phyloP scores from a whole-genome alignment of 1,284 basidiomycete species.

The Malassezia furfur region DNA sequence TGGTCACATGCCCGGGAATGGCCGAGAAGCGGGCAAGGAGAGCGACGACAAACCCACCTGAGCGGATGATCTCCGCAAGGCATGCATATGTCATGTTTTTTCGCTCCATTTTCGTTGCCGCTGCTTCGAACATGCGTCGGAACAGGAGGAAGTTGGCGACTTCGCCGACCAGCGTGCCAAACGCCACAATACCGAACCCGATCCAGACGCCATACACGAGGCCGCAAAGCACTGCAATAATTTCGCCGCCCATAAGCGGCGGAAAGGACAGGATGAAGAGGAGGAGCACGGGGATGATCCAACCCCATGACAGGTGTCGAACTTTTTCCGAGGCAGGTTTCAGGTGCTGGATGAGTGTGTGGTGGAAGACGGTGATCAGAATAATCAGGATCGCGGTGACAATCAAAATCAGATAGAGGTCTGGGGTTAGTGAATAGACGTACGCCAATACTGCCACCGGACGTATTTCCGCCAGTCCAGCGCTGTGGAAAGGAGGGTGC shows the following conservation, averaged over 20 bases:
- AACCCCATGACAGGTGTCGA: conserved; percentile 57
- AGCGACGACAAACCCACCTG: conserved; percentile 60
- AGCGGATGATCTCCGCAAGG: conserved; percentile 64
- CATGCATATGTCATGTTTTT: conserved; percentile 66
- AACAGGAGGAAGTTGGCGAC: conserved; percentile 52
- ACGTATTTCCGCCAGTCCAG: conserved; percentile 27
- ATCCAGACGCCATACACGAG: conserved; percentile 53
- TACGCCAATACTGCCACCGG: conserved; percentile 26
- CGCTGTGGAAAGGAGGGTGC: too few species aligned
- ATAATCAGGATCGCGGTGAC: conserved; percentile 52
- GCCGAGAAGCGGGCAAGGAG: conserved; percentile 38
- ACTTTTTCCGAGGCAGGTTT: conserved; percentile 60
- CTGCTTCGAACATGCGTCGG: conserved; percentile 57
- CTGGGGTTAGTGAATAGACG: conserved; percentile 47
- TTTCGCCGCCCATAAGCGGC: conserved; percentile 63
- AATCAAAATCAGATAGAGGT: conserved; percentile 51
- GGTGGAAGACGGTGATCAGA: conserved; percentile 60
- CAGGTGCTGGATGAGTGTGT: conserved; percentile 60
- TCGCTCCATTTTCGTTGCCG: conserved; percentile 63
- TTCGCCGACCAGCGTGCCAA: conserved; percentile 40
- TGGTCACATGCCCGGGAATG: conserved; percentile 56
- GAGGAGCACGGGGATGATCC: conserved; percentile 70
- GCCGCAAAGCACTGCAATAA: conserved; percentile 65
- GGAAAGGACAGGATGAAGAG: conserved; percentile 58
- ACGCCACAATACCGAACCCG: conserved; percentile 34